Base-by-base conservation (phyloP, 345 rosid species). In the Firmiana major region DNA sequence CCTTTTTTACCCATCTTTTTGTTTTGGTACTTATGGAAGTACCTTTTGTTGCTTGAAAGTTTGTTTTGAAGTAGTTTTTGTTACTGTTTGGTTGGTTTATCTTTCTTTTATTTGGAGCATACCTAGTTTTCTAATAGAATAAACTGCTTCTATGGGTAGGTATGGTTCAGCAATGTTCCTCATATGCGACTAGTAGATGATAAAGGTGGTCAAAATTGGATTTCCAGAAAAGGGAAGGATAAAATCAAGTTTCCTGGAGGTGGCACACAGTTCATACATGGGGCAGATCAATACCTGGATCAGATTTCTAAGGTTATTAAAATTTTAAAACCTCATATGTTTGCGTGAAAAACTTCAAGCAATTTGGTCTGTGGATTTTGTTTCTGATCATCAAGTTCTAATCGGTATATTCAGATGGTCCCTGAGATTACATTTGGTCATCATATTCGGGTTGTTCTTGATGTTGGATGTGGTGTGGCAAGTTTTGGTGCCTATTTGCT, bases 121-220 rank as follows among this genome's bases (percentile, higher is more conserved):
- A 17, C 22, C 57, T 63, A 55, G 17, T 53, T 79, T 69, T 70
- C 71, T 65, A 34, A 64, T 51, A 22, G 77, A 71, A 78, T 46
- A 49, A 74, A 76, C 26, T 66, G 59, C 22, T 76, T 81, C 46
- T 22, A 36, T 78, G 66, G 54, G n/a, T 48, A 95, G 99, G 97
- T 92, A 48, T 96, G 99, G 99, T 93, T 79, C 72, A 83, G 69
- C 68, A 96, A 96, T 80, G 95, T 96, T 79, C 97, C 98, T n/a
- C 98, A 93, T 82, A 79, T 93, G 3, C 89, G 92, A 22, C 80
- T 96, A 62, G 99, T 88, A 77, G 95, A 93, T 76, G 99, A 96
- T 66, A 96, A 96, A 81, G 94, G 99, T 15, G 98, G 98, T 73
- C 99, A 96, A 79, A 96, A 96, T 79, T 96, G 99, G 98, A 96